Percentiles rank a stretch among this genome's conserved stretches.
These are phyloP conservation scores for Lanzia echinophila DNA, from an alignment of 2,329 filamentous ascomycete genomes.

Conservation along the genomic window DNA sequence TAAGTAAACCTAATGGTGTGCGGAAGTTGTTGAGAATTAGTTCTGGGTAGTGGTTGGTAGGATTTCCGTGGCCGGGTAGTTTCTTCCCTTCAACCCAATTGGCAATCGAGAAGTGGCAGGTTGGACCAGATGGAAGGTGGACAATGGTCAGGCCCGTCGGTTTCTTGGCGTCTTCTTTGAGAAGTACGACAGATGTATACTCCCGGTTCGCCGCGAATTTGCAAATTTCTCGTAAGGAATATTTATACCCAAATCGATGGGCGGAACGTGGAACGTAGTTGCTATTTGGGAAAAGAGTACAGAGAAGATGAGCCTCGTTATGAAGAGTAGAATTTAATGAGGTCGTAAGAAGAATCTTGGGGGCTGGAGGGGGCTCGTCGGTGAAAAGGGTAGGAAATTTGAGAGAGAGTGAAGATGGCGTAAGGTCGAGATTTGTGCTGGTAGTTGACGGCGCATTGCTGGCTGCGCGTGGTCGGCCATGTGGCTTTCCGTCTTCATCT, in stretches of 20 bases:
- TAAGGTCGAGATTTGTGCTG: constrained; percentile 58
- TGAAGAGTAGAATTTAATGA: constrained; percentile 85
- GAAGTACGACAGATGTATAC: constrained; percentile 76
- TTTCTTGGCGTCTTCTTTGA: constrained; percentile 85
- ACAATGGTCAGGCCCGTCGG: constrained; percentile 77
- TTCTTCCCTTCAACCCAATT: constrained; percentile 88
- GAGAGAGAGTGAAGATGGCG: constrained; percentile 50
- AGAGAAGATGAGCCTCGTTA: constrained; percentile 70
- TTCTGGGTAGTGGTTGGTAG: constrained; percentile 86
- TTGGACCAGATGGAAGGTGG: constrained; percentile 77
- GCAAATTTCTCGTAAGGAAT: constrained; percentile 84
- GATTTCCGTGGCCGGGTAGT: constrained; percentile 79
- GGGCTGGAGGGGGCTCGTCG: constrained; percentile 51
- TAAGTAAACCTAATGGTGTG: constrained; percentile 82
- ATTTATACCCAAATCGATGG: constrained; percentile 82
- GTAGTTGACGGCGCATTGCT: constrained; percentile 47
- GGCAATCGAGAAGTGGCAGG: constrained; percentile 84
- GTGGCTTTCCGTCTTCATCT: constrained; percentile 31
- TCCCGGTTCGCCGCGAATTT: constrained; percentile 75
- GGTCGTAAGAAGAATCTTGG: constrained; percentile 90
- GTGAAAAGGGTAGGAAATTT: constrained; percentile 59
- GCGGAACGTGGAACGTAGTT: constrained; percentile 81
- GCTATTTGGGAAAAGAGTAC: constrained; percentile 70
- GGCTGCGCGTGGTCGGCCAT: constrained; percentile 28
- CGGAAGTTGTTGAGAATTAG: constrained; percentile 90